A percentile compares a stretch with the other conserved stretches of the same genome.
Evolutionary conservation across 2,329 filamentous ascomycete species (phyloP).

Genomic region (Byssoonygena ceratinophila): DNA sequence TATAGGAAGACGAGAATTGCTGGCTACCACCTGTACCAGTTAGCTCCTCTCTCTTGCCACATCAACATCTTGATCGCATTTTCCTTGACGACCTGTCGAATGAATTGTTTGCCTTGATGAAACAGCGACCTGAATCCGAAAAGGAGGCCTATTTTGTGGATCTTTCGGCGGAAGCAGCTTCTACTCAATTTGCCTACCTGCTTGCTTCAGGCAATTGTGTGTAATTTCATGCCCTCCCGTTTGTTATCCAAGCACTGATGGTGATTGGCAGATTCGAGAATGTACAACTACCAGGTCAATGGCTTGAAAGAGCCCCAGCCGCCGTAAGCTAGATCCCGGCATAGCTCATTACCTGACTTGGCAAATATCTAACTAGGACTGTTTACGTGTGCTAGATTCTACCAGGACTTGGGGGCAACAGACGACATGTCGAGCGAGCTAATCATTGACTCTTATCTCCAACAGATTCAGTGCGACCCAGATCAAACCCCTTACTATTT

Average conservation of each 20-base stretch:
- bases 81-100: constrained; percentile 51
- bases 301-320: constrained; percentile 9
- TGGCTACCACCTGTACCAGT: constrained; percentile 37
- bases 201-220: constrained; percentile 29
- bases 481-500: constrained; percentile 50
- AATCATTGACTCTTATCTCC: constrained; percentile 53
- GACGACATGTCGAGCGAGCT: constrained; percentile 52
- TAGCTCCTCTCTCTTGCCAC: constrained; percentile 28
- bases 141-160: constrained; percentile 27
- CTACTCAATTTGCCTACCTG: constrained; percentile 31
- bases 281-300: not conserved
- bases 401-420: constrained; percentile 52
- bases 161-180: constrained; percentile 27
- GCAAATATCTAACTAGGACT: not conserved
- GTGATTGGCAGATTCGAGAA: constrained; percentile 7
- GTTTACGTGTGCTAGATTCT: constrained; percentile 34
- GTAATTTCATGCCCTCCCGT: constrained; percentile 13
- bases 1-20: constrained; percentile 27
- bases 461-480: constrained; percentile 49
- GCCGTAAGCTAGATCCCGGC: constrained; percentile 20
- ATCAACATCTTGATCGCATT: constrained; percentile 33
- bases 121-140: constrained; percentile 33
- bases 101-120: constrained; percentile 47
- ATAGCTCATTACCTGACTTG: not conserved
- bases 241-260: not conserved